Evolutionary conservation across 148 eudicot species (phyloP).

Genomic region (Camellia lanceoleosa): DNA sequence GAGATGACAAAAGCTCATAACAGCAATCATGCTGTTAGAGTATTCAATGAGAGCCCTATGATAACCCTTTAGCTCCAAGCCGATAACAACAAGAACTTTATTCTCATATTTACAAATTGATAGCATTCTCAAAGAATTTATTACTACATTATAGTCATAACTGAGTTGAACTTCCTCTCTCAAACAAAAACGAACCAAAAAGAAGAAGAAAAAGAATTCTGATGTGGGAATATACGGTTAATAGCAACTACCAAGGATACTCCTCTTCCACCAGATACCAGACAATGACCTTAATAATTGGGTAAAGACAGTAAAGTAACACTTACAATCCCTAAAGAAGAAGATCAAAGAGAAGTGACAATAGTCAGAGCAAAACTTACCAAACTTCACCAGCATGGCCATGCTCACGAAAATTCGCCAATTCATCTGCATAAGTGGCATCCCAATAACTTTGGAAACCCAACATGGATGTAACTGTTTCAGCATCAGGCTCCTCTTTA

Average conservation of each 20-base stretch:
- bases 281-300: not conserved
- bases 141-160: not conserved
- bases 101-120: not conserved
- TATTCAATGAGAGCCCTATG: not conserved
- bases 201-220: not conserved
- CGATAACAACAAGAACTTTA: not conserved
- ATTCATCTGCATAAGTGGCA: constrained; percentile 72
- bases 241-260: not conserved
- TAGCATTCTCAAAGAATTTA: not conserved
- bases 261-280: not conserved
- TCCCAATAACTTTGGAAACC: constrained; percentile 99
- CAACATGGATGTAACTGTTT: constrained; percentile 68
- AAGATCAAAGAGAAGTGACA: not conserved
- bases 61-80: not conserved
- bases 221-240: not conserved
- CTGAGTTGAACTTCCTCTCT: not conserved
- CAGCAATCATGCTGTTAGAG: not conserved
- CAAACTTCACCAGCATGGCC: constrained; percentile 98
- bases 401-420: constrained; percentile 84
- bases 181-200: too few relatives aligned
- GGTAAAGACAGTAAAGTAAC: not conserved
- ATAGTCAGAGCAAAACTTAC: constrained; percentile 35
- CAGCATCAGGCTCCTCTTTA: constrained; percentile 80
- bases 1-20: not conserved
- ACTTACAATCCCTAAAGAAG: not conserved